phyloP scores from a whole-genome alignment of 2,329 filamentous ascomycete genomes.

The Cladophialophora exuberans region DNA sequence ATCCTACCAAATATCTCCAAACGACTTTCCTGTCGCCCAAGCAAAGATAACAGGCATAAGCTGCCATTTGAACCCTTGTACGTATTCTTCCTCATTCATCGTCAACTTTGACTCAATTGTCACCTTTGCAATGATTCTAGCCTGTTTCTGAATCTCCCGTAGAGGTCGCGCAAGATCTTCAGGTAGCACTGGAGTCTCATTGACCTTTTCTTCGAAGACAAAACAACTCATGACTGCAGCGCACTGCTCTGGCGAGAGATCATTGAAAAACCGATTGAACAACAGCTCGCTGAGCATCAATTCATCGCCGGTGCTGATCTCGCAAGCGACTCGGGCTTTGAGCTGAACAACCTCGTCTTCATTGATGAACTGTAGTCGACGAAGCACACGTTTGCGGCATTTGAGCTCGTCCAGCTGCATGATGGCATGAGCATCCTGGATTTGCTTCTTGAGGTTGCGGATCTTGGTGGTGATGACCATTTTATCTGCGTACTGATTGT shows the following conservation, averaged over 20 bases:
- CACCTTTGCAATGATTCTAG: conserved; percentile 86
- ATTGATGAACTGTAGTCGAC: conserved; percentile 93
- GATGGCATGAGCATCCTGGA: conserved; percentile 80
- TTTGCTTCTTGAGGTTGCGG: conserved; percentile 85
- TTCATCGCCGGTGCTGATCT: conserved; percentile 96
- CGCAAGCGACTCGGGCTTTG: conserved; percentile 95
- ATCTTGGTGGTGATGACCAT: conserved; percentile 75
- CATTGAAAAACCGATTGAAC: conserved; percentile 98
- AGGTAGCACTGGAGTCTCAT: conserved; percentile 70
- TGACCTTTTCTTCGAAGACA: conserved; percentile 95
- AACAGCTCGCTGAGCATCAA: conserved; percentile 89
- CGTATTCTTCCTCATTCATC: conserved; percentile 93
- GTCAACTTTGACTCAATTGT: conserved; percentile 92
- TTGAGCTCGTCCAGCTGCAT: conserved; percentile 96
- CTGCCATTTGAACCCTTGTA: conserved; percentile 86
- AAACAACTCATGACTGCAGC: conserved; percentile 89
- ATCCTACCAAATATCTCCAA: conserved; percentile 91
- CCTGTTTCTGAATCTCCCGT: conserved; percentile 83
- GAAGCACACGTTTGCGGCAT: conserved; percentile 90
- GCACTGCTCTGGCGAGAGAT: conserved; percentile 82
- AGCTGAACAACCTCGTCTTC: conserved; percentile 93
- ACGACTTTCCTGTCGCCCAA: conserved; percentile 88
- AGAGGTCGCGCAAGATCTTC: conserved; percentile 87
- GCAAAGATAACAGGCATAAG: conserved; percentile 94
- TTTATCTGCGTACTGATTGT: conserved; percentile 84